A percentile compares a stretch with the other conserved stretches of the same genome.
Evolutionary conservation across 441 rosid species (phyloP).

Genomic region (Gossypium lobatum): DNA sequence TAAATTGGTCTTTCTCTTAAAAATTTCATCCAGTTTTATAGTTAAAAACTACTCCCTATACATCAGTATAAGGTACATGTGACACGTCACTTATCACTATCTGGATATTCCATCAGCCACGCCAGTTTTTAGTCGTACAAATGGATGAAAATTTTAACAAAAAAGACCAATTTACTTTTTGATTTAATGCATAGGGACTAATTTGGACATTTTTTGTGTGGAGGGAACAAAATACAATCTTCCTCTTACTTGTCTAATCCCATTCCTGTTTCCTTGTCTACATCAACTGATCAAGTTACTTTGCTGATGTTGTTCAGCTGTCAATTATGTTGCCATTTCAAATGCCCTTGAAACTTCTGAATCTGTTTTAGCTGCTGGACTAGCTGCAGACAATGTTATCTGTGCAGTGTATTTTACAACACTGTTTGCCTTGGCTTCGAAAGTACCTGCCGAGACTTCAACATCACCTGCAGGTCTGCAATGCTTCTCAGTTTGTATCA

Average conservation of each 20-base stretch:
- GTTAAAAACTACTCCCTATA: too few relatives aligned
- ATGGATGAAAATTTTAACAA: too few relatives aligned
- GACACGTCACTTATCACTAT: too few relatives aligned
- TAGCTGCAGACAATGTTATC: conserved; percentile 87
- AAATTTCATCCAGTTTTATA: too few relatives aligned
- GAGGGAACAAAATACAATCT: too few relatives aligned
- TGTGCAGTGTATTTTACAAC: conserved; percentile 71
- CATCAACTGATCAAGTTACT: background rate
- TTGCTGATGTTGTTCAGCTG: conserved; percentile 38
- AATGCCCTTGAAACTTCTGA: conserved; percentile 62
- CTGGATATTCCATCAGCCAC: too few relatives aligned
- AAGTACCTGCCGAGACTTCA: conserved; percentile 55
- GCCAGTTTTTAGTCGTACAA: too few relatives aligned
- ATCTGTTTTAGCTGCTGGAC: conserved; percentile 71
- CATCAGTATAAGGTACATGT: too few relatives aligned
- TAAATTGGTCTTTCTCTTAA: too few relatives aligned
- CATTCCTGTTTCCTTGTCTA: background rate
- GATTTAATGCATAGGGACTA: too few relatives aligned
- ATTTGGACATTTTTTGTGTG: too few relatives aligned
- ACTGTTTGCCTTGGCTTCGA: conserved; percentile 71
- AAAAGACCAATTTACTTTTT: too few relatives aligned
- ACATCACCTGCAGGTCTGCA: conserved; percentile 38
- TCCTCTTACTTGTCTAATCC: background rate
- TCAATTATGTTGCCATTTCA: conserved; percentile 75
- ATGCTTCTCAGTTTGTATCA: background rate